Evolutionary conservation across 768 basidiomycete species (phyloP).

Genomic region (Lactarius tabidus): DNA sequence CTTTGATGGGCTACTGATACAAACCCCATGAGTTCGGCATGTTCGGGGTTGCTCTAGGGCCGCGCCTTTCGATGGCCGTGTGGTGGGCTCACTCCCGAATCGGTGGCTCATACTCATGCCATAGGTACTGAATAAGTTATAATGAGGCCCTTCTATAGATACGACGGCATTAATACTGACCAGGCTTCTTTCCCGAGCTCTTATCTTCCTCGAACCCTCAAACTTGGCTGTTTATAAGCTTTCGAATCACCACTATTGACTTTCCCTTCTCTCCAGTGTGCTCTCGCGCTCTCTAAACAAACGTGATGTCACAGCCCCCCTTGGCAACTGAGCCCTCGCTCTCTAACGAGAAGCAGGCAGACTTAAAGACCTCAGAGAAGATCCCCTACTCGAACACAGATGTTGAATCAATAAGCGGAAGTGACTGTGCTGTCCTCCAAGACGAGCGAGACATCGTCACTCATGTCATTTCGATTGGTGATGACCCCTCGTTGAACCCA

Average conservation of each 20-base stretch:
- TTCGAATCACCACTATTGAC: background rate
- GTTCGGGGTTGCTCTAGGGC: background rate
- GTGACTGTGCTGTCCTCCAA: slow-evolving; percentile 38
- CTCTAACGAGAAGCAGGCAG: slow-evolving; percentile 6
- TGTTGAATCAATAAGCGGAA: slow-evolving; percentile 33
- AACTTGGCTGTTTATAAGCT: background rate
- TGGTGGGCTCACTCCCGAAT: background rate
- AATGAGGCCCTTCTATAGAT: background rate
- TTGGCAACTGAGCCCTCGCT: slow-evolving; percentile 5
- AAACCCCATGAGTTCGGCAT: too few species aligned
- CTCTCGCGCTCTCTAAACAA: background rate
- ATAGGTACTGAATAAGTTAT: background rate
- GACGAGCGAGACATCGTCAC: slow-evolving; percentile 48
- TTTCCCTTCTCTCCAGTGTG: background rate
- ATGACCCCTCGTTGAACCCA: slow-evolving; percentile 43
- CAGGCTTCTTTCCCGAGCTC: background rate
- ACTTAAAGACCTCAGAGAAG: background rate
- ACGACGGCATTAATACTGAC: background rate
- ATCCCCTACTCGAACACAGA: slow-evolving; percentile 33
- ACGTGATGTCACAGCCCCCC: background rate
- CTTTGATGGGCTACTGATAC: too few species aligned
- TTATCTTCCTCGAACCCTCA: background rate
- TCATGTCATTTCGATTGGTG: slow-evolving; percentile 43
- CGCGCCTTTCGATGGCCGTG: background rate
- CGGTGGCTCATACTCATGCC: background rate